Evolutionary conservation across 148 eudicot species (phyloP), one percentile per base, ranked within the genome.

Genomic region (Vaccinium macrocarpon): DNA sequence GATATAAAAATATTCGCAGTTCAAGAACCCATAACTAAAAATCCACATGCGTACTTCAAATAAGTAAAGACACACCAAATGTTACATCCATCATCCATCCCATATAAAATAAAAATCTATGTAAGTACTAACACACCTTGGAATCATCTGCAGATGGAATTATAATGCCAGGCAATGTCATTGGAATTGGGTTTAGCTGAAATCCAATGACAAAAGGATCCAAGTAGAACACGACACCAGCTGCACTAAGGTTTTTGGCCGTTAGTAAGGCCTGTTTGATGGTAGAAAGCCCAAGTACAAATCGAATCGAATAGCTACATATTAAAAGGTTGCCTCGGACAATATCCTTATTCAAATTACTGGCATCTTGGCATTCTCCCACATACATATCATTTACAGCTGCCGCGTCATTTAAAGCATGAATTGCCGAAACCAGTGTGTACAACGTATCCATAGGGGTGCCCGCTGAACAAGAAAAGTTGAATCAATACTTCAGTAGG

Each of bases 181-280:
- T 95, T 49, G 99, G 99, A 84, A 93, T 86, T 46, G 99, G 99
- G 84, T 97, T 97, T 71, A 97, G 90, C 92, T 97, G 99, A 90
- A 94, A 97, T 83, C 98, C 99, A 46, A 97, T 90, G 49, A 95
- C 96, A 85, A 95, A 97, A 86, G 99, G 99, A 88, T 97, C 99
- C 98, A 97, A 85, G 87, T 91, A 94, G 85, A 97, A 97, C 32
- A 97, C 94, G 76, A 94, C 92, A 59, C 99, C 99, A 68, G 92
- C 94, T 23, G 99, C 99, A 88, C 97, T 95, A 57, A 95, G 94
- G 83, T 97, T 97, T 79, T 85, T 89, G n/a, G 98, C 99, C 6
- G 99, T 95, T 86, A 92, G 88, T 50, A 97, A 68, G 38, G 99
- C 98, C 81, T 90, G 98, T 90, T 93, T 91, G 87, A 95, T 91